These are phyloP conservation scores for Comarum palustre DNA, from an alignment of 306 rosid genomes.

Conservation along the genomic window DNA sequence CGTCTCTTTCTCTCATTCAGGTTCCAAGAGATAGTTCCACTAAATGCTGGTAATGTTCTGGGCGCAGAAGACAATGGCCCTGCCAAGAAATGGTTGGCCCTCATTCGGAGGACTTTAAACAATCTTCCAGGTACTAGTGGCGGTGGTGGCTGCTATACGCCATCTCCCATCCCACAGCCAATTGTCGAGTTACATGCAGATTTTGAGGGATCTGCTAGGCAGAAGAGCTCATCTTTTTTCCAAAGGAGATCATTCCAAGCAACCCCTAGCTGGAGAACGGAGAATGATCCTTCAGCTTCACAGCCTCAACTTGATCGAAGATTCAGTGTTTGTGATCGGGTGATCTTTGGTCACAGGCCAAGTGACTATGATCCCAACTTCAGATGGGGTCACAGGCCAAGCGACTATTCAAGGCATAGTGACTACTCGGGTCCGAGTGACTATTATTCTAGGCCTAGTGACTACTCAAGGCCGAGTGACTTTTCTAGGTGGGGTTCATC, in stretches of 20 bases:
- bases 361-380: constrained; percentile 76
- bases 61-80: constrained; percentile 99
- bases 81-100: constrained; percentile 96
- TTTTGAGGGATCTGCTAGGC: constrained; percentile 93
- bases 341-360: constrained; percentile 83
- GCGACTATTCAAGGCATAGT: constrained; percentile 66
- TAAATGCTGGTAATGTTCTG: constrained; percentile 93
- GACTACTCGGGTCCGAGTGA: constrained; percentile 35
- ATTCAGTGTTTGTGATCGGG: constrained; percentile 93
- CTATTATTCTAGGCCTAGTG: constrained; percentile 49
- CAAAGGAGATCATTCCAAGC: constrained; percentile 94
- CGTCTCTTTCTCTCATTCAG: constrained; percentile 41
- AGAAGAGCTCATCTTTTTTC: constrained; percentile 88
- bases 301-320: constrained; percentile 86
- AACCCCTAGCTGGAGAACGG: constrained; percentile 79
- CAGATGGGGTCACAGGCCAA: constrained; percentile 72
- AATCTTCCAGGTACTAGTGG: constrained; percentile 92
- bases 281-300: constrained; percentile 66
- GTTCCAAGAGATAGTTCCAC: constrained; percentile 97
- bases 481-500: constrained; percentile 97
- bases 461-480: constrained; percentile 50
- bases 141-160: constrained; percentile 70
- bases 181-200: constrained; percentile 84
- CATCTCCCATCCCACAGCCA: constrained; percentile 94
- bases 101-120: constrained; percentile 81